A percentile compares a stretch with the other conserved stretches of the same genome.
Evolutionary conservation across 1,284 basidiomycete genomes (phyloP).

Genomic region (Ceratobasidium sp.): DNA sequence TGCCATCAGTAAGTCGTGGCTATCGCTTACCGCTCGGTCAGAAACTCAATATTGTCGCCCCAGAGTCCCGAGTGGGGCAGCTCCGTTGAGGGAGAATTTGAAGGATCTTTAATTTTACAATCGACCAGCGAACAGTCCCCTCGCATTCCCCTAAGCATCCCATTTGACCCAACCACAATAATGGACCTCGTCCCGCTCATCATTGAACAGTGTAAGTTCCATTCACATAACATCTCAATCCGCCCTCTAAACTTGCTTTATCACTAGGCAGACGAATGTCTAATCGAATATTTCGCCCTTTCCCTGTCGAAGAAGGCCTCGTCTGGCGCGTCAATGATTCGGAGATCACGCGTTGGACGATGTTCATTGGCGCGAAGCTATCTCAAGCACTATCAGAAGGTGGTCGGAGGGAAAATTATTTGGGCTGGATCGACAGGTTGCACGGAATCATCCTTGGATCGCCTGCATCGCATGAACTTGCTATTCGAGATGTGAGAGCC

Average conservation of each 20-base stretch:
- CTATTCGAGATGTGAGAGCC: neutral
- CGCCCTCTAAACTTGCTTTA: neutral
- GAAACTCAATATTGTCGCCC: too few relatives aligned
- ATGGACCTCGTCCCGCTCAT: neutral
- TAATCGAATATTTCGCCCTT: slow-evolving; percentile 11
- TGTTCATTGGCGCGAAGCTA: slow-evolving; percentile 4
- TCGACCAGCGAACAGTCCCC: too few relatives aligned
- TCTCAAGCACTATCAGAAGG: slow-evolving; percentile 1
- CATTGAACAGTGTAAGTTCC: neutral
- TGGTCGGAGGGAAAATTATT: neutral
- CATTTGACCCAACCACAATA: neutral
- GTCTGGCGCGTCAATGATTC: neutral
- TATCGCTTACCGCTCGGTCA: too few relatives aligned
- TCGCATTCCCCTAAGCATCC: neutral
- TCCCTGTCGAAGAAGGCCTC: neutral
- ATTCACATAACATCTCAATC: neutral
- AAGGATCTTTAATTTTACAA: too few relatives aligned
- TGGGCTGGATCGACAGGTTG: slow-evolving; percentile 2
- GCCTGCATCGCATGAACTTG: neutral
- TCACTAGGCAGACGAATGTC: neutral
- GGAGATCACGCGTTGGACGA: neutral
- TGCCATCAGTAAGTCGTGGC: too few relatives aligned
- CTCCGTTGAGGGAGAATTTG: too few relatives aligned
- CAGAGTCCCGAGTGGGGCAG: too few relatives aligned
- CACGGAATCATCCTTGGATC: neutral